These are phyloP conservation scores for Pistacia integerrima DNA, from an alignment of 345 rosid genomes.

Conservation along the genomic window DNA sequence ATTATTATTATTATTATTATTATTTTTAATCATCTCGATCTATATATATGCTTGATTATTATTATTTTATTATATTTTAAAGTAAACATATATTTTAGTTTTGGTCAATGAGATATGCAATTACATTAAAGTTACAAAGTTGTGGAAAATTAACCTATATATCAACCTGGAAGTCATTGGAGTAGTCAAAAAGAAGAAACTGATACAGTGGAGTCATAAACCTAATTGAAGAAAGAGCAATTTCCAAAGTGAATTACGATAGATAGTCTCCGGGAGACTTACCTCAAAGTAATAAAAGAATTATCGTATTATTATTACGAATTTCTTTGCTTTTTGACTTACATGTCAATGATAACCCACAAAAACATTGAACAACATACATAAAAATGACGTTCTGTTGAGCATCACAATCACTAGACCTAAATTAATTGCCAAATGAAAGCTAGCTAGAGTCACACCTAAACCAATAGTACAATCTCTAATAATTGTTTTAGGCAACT, in stretches of 20 bases:
- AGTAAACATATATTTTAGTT: too few relatives aligned
- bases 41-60: too few relatives aligned
- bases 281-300: slow-evolving; percentile 11
- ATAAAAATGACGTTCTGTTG: slow-evolving; percentile 10
- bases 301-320: slow-evolving; percentile 3
- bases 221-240: neutral
- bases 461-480: neutral
- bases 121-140: too few relatives aligned
- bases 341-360: slow-evolving; percentile 6
- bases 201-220: neutral
- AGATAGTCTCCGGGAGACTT: neutral
- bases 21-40: too few relatives aligned
- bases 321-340: slow-evolving; percentile 18
- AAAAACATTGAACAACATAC: slow-evolving; percentile 16
- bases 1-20: too few relatives aligned
- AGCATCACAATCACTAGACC: slow-evolving; percentile 21
- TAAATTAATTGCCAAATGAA: neutral
- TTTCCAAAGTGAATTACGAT: slow-evolving; percentile 10
- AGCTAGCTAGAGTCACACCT: neutral
- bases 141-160: neutral
- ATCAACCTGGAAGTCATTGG: neutral
- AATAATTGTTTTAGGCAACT: slow-evolving; percentile 15
- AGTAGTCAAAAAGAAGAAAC: neutral
- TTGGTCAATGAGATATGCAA: too few relatives aligned
- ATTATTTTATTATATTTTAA: too few relatives aligned